Base-by-base conservation (phyloP, 225 moss, liverwort and hornwort species). In the Lunularia cruciata region DNA sequence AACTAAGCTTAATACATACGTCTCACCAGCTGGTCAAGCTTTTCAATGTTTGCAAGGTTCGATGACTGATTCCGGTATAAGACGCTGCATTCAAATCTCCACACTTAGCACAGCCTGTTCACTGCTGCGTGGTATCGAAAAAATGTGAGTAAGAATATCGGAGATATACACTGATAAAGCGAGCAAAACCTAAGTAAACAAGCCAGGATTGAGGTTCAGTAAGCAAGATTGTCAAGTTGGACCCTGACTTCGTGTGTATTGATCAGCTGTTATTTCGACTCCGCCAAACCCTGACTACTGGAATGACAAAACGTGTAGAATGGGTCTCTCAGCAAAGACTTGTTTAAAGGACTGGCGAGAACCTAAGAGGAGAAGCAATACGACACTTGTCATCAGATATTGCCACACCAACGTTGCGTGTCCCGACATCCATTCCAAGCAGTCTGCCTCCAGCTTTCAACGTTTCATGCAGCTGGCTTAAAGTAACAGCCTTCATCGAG, bases 281-380 rank as follows among this genome's bases (percentile, higher is more conserved):
- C n/a, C n/a, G n/a, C n/a, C n/a, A n/a, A n/a, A n/a, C n/a, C n/a
- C n/a, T n/a, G n/a, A n/a, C 43, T 43, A 43, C 43, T 7, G 12
- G 43, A 43, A 43, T 43, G 43, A 43, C 43, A 7, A 7, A 15
- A 43, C 43, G 43, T 7, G 43, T 43, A 15, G 43, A 43, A 7
- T 43, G 43, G 43, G 43, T 7, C 43, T 43, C 9, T 43, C 9
- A 43, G 43, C 43, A 43, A 43, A 43, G 12, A 15, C 43, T 43
- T 7, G 46, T 64, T 14, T 20, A 7, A 15, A 37, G 27, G 30
- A 47, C 30, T 3, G 30, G 65, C 28, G 8, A 34, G 34, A 65
- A 89, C 87, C 89, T 84, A 48, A 84, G 82, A n/a, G 87, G 89
- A 54, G 89, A 92, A 18, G 89, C 92, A 31, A 92, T 65, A 20